These are phyloP conservation scores for Fusarium veterinarium DNA, from an alignment of 2,329 filamentous ascomycete species.

Conservation along the genomic window DNA sequence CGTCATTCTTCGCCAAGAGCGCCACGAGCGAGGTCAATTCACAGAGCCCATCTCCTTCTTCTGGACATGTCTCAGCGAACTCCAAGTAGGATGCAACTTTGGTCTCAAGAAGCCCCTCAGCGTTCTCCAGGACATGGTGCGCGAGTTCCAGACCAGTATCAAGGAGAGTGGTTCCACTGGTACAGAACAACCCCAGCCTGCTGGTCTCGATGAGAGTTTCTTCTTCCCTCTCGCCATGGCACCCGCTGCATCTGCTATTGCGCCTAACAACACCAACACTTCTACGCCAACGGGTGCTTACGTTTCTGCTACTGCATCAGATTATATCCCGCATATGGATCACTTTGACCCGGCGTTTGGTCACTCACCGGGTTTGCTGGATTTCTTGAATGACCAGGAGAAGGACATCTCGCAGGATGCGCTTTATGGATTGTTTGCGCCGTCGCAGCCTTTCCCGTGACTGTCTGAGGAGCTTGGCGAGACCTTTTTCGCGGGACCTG, in stretches of 20 bases:
- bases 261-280: slow-evolving; percentile 7
- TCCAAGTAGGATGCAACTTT: slow-evolving; percentile 51
- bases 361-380: slow-evolving; percentile 42
- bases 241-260: slow-evolving; percentile 14
- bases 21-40: slow-evolving; percentile 46
- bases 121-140: slow-evolving; percentile 50
- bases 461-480: slow-evolving; percentile 34
- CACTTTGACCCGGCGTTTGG: slow-evolving; percentile 43
- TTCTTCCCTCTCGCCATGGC: slow-evolving; percentile 47
- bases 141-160: slow-evolving; percentile 46
- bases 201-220: slow-evolving; percentile 47
- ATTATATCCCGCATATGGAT: slow-evolving; percentile 42
- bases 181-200: slow-evolving; percentile 34
- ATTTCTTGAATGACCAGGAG: slow-evolving; percentile 48
- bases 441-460: slow-evolving; percentile 47
- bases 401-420: slow-evolving; percentile 48
- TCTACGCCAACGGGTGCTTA: slow-evolving; percentile 35
- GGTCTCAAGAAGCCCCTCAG: slow-evolving; percentile 51
- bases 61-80: slow-evolving; percentile 51
- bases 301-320: slow-evolving; percentile 24
- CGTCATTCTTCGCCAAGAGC: slow-evolving; percentile 48
- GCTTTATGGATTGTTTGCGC: slow-evolving; percentile 47
- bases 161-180: slow-evolving; percentile 42
- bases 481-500: slow-evolving; percentile 31
- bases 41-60: slow-evolving; percentile 52